Evolutionary conservation across 2,329 filamentous ascomycete genomes (phyloP), one percentile per base, ranked within the genome.

Genomic region (Capronia coronata): DNA sequence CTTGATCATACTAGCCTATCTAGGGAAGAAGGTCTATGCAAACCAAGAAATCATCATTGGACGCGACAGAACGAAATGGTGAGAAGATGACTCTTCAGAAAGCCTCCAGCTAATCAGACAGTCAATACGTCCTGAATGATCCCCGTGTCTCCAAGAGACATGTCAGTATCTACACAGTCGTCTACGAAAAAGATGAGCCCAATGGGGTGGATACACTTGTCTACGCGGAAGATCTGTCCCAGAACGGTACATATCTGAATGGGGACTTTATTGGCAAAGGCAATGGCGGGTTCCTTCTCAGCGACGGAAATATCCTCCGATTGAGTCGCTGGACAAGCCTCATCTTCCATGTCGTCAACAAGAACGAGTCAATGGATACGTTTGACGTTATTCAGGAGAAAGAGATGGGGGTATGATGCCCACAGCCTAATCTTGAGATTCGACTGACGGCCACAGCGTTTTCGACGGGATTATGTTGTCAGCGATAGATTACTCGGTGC

Each of bases 181-280:
- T 70, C 2, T 71, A 68, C 48, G 68, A 72, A 49, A 58, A 66
- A 27, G 65, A 68, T 2, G 63, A 68, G 14, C 62, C 62, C 0
- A 49, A 59, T 11, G 60, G 66, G 18, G 56, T 71, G n/a, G 61
- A 64, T 1, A 67, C 68, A 1, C 60, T 74, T 18, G 66, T 73
- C 4, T 74, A 72, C 48, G 69, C 66, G 2, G 62, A 71, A 51
- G 68, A 73, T 54, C 38, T 70, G 1, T 73, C 71, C 1, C 57
- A 56, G 19, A 70, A 72, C 48, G 70, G 70, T 3, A 67, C 64
- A 0, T 57, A 55, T 18, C 72, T 69, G 68, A 71, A 71, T 48
- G 64, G 59, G 1, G 60, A 61, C 22, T 51, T 55, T 10, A 68
- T 71, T 50, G 63, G 61, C 2, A 63, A 60, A 46, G 61, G 58